A percentile compares a stretch with the other conserved stretches of the same genome.
Evolutionary conservation across 2,329 filamentous ascomycete species (phyloP).

Genomic region (Aspergillus sp.): DNA sequence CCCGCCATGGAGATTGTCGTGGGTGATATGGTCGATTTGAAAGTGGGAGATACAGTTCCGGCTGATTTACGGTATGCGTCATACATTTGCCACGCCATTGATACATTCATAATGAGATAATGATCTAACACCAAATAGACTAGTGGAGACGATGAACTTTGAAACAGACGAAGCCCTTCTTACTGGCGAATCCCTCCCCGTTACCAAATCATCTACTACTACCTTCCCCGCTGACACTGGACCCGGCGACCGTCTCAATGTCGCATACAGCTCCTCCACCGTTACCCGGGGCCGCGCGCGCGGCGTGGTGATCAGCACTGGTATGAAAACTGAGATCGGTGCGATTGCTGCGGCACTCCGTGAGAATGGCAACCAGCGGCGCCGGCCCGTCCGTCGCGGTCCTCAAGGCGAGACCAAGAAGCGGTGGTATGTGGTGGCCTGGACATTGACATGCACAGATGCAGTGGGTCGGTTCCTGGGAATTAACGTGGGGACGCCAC

Average conservation of each 20-base stretch:
- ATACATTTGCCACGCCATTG: neutral
- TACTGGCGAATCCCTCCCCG: constrained; percentile 63
- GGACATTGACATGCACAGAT: constrained; percentile 57
- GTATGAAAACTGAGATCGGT: constrained; percentile 65
- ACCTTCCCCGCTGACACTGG: constrained; percentile 55
- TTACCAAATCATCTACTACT: constrained; percentile 53
- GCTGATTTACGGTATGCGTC: constrained; percentile 57
- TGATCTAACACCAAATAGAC: constrained; percentile 24
- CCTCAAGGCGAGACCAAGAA: constrained; percentile 53
- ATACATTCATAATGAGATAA: too few species aligned
- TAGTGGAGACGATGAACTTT: constrained; percentile 67
- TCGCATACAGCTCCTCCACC: constrained; percentile 63
- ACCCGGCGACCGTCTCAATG: constrained; percentile 62
- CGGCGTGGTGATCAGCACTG: constrained; percentile 62
- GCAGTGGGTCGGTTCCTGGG: constrained; percentile 65
- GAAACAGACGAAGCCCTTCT: constrained; percentile 70
- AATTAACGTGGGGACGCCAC: constrained; percentile 67
- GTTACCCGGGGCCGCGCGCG: constrained; percentile 62
- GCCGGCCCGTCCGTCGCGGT: constrained; percentile 53
- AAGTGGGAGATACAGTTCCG: constrained; percentile 63
- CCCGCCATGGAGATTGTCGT: constrained; percentile 63
- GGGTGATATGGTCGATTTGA: constrained; percentile 59
- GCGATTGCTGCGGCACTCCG: constrained; percentile 66
- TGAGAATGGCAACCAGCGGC: constrained; percentile 56
- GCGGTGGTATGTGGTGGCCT: constrained; percentile 55